These are phyloP conservation scores for Russula sp. DNA, from an alignment of 768 basidiomycete genomes.

Conservation along the genomic window DNA sequence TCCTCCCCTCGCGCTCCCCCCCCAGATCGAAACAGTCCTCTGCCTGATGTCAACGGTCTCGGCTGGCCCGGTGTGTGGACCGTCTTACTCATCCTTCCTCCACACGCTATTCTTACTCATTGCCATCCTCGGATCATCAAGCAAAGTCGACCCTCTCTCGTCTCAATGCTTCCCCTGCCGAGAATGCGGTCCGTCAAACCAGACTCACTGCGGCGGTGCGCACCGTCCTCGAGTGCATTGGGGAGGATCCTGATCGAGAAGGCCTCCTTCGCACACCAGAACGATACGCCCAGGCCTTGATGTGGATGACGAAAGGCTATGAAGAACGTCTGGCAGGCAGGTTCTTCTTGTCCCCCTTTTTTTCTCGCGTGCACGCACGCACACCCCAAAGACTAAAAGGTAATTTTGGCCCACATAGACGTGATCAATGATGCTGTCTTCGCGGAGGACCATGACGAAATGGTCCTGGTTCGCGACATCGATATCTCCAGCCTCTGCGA, in stretches of 20 bases:
- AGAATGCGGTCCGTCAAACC: conserved; percentile 63
- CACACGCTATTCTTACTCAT: conserved; percentile 1
- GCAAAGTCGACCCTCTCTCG: conserved; percentile 88
- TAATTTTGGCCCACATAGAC: conserved; percentile 41
- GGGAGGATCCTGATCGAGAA: conserved; percentile 95
- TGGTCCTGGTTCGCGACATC: conserved; percentile 97
- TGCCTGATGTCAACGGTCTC: conserved; percentile 60
- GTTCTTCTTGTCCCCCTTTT: conserved; percentile 33
- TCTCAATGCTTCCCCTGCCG: conserved; percentile 69
- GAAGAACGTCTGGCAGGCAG: conserved; percentile 92
- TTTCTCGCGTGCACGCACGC: neutral
- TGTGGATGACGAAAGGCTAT: conserved; percentile 99
- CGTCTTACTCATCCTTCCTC: conserved; percentile 9
- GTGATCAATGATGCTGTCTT: conserved; percentile 99
- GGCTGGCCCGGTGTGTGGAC: conserved; percentile 79
- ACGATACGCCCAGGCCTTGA: conserved; percentile 90
- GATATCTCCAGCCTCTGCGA: conserved; percentile 97
- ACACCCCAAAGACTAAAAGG: conserved; percentile 3
- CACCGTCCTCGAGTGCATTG: conserved; percentile 92
- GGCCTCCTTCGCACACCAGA: conserved; percentile 89
- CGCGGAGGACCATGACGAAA: conserved; percentile 98
- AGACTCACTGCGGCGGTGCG: conserved; percentile 80
- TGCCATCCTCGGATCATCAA: conserved; percentile 27
- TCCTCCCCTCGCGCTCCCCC: conserved; percentile 46
- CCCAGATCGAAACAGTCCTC: conserved; percentile 29